Conservation (phyloP, 495 filamentous ascomycete species). For the Zalerion maritima region DNA sequence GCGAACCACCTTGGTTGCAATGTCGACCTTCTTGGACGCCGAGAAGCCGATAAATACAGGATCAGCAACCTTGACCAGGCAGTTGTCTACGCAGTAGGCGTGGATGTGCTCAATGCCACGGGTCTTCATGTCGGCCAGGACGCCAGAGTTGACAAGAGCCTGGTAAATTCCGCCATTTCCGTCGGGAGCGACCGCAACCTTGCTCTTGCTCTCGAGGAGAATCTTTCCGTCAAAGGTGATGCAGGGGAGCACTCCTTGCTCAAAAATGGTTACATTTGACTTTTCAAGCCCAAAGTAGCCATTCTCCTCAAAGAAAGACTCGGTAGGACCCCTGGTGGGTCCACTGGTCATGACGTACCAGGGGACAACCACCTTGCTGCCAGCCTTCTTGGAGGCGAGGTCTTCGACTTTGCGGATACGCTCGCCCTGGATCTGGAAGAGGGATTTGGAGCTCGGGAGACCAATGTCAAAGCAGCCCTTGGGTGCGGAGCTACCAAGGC, state of each 20-base stretch:
- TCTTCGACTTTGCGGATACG: constrained; percentile 76
- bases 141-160: constrained; percentile 67
- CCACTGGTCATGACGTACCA: constrained; percentile 99
- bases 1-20: constrained; percentile 95
- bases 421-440: constrained; percentile 96
- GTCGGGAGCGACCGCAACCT: constrained; percentile 94
- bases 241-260: constrained; percentile 93
- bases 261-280: constrained; percentile 83
- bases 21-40: constrained; percentile 78
- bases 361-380: constrained; percentile 55
- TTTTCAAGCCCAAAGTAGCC: constrained; percentile 78
- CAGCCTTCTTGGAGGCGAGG: constrained; percentile 56
- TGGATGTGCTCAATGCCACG: constrained; percentile 93
- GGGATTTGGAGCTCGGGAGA: constrained; percentile 76
- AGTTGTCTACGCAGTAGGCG: constrained; percentile 97
- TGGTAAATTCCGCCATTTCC: constrained; percentile 97
- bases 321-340: constrained; percentile 82
- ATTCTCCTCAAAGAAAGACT: constrained; percentile 82
- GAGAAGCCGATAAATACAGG: constrained; percentile 92
- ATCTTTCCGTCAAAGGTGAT: constrained; percentile 98
- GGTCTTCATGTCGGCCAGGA: constrained; percentile 74
- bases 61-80: constrained; percentile 93
- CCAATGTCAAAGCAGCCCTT: constrained; percentile 97
- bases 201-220: constrained; percentile 75
- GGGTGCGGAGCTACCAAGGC: constrained; percentile 83